Conservation (phyloP, 352 stramenopile species). For the Globisporangium apiculatum region DNA sequence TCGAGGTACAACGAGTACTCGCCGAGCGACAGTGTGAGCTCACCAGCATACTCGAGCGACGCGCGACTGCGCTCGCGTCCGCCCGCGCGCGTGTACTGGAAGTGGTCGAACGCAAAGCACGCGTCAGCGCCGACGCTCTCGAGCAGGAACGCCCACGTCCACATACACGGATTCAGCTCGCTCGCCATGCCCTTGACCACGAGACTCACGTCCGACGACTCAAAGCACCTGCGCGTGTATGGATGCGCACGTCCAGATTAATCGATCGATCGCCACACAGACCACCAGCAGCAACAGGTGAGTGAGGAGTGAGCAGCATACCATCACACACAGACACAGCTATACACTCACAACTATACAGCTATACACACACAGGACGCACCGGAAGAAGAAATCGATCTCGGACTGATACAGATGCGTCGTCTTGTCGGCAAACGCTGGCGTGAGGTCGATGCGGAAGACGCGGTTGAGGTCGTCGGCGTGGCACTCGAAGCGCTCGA, state of each 20-base stretch:
- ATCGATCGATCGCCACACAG: too few species aligned
- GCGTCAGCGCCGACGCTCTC: slow-evolving; percentile 66
- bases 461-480: slow-evolving; percentile 50
- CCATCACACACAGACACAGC: too few species aligned
- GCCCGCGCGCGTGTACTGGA: slow-evolving; percentile 51
- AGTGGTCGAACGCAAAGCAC: slow-evolving; percentile 72
- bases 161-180: slow-evolving; percentile 77
- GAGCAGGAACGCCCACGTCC: slow-evolving; percentile 74
- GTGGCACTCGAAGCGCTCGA: slow-evolving; percentile 44
- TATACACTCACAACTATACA: too few species aligned
- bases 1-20: slow-evolving; percentile 75
- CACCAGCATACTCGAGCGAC: slow-evolving; percentile 57
- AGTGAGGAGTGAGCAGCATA: too few species aligned
- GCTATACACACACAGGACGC: neutral
- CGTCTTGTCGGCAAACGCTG: slow-evolving; percentile 39
- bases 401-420: slow-evolving; percentile 47
- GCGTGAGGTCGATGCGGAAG: slow-evolving; percentile 59
- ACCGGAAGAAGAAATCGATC: slow-evolving; percentile 59
- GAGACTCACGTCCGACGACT: slow-evolving; percentile 69
- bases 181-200: slow-evolving; percentile 77
- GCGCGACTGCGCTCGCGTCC: slow-evolving; percentile 16
- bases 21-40: slow-evolving; percentile 62
- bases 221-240: slow-evolving; percentile 36
- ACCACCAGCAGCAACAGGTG: too few species aligned
- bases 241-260: neutral